Evolutionary conservation across 345 rosid species (phyloP).

Genomic region (Aurinia saxatilis): DNA sequence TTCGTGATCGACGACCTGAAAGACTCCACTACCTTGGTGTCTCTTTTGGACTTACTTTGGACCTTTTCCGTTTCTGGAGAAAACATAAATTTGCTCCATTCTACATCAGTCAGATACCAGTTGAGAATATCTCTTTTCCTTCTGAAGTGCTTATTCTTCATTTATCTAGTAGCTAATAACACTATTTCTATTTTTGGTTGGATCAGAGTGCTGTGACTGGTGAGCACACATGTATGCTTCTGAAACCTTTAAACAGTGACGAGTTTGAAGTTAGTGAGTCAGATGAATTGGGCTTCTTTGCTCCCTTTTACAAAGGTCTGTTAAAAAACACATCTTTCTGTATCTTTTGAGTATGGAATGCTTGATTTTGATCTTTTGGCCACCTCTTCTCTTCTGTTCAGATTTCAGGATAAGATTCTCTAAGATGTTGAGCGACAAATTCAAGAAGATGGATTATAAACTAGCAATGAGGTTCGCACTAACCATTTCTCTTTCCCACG

Average conservation of each 20-base stretch:
- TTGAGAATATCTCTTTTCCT: slow-evolving; percentile 33
- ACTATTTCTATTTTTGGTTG: slow-evolving; percentile 18
- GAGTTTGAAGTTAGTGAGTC: slow-evolving; percentile 54
- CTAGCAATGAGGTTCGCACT: slow-evolving; percentile 83
- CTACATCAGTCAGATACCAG: slow-evolving; percentile 80
- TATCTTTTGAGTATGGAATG: not conserved
- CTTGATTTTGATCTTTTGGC: slow-evolving; percentile 15
- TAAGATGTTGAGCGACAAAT: slow-evolving; percentile 47
- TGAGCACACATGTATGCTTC: slow-evolving; percentile 86
- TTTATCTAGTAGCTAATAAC: slow-evolving; percentile 15
- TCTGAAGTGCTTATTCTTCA: not conserved
- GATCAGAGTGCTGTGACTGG: slow-evolving; percentile 83
- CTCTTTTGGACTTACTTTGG: slow-evolving; percentile 94
- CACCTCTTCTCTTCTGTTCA: slow-evolving; percentile 37
- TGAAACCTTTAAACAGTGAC: slow-evolving; percentile 67
- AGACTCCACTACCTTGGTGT: slow-evolving; percentile 88
- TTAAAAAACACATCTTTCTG: slow-evolving; percentile 17
- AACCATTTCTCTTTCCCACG: slow-evolving; percentile 4
- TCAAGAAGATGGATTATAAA: slow-evolving; percentile 74
- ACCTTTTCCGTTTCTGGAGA: slow-evolving; percentile 92
- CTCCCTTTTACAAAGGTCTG: slow-evolving; percentile 85
- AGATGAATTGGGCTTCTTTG: slow-evolving; percentile 83
- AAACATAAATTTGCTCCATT: slow-evolving; percentile 84
- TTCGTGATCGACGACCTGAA: slow-evolving; percentile 73
- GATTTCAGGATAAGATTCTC: slow-evolving; percentile 73